Evolutionary conservation across 208 protist genomes (phyloP).

Genomic region (Trypanosoma boissoni): DNA sequence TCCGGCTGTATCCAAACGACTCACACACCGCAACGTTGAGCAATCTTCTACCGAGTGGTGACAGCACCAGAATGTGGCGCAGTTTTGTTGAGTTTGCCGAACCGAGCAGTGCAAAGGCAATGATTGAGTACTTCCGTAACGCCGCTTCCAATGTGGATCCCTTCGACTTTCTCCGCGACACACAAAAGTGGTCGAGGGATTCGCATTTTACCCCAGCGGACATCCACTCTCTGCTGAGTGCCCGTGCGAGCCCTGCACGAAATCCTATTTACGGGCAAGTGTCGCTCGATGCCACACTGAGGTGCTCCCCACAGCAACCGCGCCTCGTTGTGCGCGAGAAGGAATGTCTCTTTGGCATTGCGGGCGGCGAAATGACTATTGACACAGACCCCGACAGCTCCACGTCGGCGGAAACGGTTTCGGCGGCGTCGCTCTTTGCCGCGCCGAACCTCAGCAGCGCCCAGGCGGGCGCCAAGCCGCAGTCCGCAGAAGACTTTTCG

Average conservation of each 20-base stretch:
- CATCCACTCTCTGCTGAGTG: conserved; percentile 39
- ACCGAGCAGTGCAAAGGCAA: conserved; percentile 47
- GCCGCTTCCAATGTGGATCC: conserved; percentile 35
- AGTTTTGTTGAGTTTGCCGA: conserved; percentile 81
- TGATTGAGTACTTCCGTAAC: conserved; percentile 86
- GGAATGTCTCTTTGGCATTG: conserved; percentile 38
- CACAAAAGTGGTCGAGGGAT: conserved; percentile 3
- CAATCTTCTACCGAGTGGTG: conserved; percentile 5
- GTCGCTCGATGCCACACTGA: conserved; percentile 51
- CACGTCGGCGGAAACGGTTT: neutral
- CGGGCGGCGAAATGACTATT: conserved; percentile 30
- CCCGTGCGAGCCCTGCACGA: conserved; percentile 61
- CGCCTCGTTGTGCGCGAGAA: conserved; percentile 25
- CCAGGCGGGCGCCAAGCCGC: neutral
- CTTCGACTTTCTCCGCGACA: conserved; percentile 54
- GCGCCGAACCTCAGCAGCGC: neutral
- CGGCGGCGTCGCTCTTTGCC: neutral
- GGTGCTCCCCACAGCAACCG: neutral
- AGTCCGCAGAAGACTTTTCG: neutral
- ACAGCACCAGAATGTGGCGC: conserved; percentile 41
- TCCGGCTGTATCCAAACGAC: conserved; percentile 73
- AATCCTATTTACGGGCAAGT: conserved; percentile 78
- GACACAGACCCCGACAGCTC: conserved; percentile 10
- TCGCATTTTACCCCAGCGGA: conserved; percentile 30
- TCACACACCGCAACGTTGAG: conserved; percentile 37